Conservation (phyloP, 495 filamentous ascomycete species). For the Hypoxylon crocopeplum region DNA sequence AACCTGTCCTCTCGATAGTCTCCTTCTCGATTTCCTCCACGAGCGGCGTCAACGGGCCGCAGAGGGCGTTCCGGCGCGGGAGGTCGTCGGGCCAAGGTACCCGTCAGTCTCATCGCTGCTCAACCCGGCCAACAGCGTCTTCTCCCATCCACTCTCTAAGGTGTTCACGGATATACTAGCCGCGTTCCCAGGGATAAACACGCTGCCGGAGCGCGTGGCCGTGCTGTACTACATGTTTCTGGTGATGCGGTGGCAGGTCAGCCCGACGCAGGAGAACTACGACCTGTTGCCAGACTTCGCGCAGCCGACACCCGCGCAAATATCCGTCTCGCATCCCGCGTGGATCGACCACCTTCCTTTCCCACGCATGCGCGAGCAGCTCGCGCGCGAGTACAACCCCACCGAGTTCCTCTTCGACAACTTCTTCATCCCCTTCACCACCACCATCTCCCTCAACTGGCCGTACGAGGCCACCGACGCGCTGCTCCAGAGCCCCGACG, state of each 20-base stretch:
- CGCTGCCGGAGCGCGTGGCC: slow-evolving; percentile 76
- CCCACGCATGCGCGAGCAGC: slow-evolving; percentile 71
- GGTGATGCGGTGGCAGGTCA: slow-evolving; percentile 82
- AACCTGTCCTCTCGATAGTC: slow-evolving; percentile 73
- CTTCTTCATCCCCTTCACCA: slow-evolving; percentile 81
- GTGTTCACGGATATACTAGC: slow-evolving; percentile 82
- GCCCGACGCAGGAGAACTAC: slow-evolving; percentile 75
- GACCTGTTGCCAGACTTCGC: slow-evolving; percentile 72
- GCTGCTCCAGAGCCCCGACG: slow-evolving; percentile 61
- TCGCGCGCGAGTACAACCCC: slow-evolving; percentile 58
- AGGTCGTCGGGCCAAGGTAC: slow-evolving; percentile 74
- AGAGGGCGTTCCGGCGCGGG: slow-evolving; percentile 63
- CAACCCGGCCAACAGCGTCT: slow-evolving; percentile 64
- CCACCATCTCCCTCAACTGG: slow-evolving; percentile 77
- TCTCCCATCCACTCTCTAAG: slow-evolving; percentile 77
- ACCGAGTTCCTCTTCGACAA: slow-evolving; percentile 66
- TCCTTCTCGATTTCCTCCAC: slow-evolving; percentile 79
- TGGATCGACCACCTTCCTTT: slow-evolving; percentile 84
- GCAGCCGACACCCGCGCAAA: slow-evolving; percentile 66
- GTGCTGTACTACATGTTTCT: slow-evolving; percentile 85
- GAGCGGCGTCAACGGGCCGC: slow-evolving; percentile 68
- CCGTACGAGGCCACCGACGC: slow-evolving; percentile 71
- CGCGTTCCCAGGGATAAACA: slow-evolving; percentile 72
- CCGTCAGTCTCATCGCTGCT: slow-evolving; percentile 77
- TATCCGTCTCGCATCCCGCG: slow-evolving; percentile 67